Base-by-base conservation (phyloP, 352 stramenopile genomes). In the Phytophthora colocasiae region DNA sequence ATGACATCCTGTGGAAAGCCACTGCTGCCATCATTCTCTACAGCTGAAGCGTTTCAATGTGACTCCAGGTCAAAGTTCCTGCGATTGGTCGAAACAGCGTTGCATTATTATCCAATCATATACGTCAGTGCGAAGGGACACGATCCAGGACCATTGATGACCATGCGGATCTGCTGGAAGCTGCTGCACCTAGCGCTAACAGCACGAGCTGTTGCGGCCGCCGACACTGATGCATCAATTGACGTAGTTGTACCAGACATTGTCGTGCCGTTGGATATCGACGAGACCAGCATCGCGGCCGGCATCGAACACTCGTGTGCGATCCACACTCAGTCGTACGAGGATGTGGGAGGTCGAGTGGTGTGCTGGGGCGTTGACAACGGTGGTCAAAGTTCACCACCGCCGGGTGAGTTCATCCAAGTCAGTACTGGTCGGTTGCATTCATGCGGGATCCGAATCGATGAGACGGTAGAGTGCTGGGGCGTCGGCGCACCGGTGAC, bases 391-490 rank as follows among this genome's bases (percentile, higher is more conserved):
- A 82, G 76, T 48, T 75, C 60, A 4, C 70, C 85, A 0, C 81
- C 81, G 11, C 26, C 61, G 0, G 79, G 74, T 4, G 68, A 89
- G 27, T 95, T 94, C 62, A 87, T 96, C 40, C 88, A 96, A 70
- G 77, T 96, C 52, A 92, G 81, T 53, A 78, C 66, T 2, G 88
- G 88, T 0, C 73, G 85, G 2, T 77, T 95, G 58, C 88, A 96
- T 56, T 89, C 77, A 9, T 96, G 88, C 44, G 88, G 83, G 17
- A 71, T 96, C 27, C 82, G 70, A 14, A 77, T 92, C 19, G 87
- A 94, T 45, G 87, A 96, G 74, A 90, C 81, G 6, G 53, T 96
- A 38, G 70, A 83, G 54, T 96, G 88, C 62, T 96, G 88, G 88
- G 88, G 88, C 41, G 53, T 76, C 5, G 78, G 81, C 2, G 78